A percentile compares a stretch with the other conserved stretches of the same genome.
phyloP scores from a whole-genome alignment of 257 asterid genomes.

The Solanum boliviense region DNA sequence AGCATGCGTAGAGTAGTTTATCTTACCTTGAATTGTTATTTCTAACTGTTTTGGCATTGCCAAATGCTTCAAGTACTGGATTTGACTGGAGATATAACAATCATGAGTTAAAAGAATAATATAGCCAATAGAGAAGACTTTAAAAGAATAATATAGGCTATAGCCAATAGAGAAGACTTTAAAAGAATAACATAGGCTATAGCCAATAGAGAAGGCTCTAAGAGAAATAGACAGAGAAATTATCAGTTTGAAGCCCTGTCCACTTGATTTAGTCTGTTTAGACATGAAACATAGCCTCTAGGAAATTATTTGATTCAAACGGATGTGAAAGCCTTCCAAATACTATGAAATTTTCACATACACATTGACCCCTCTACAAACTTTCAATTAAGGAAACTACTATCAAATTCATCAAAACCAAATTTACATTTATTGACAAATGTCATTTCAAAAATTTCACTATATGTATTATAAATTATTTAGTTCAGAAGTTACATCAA shows the following conservation, averaged over 20 bases:
- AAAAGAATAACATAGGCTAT: neutral
- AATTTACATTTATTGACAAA: neutral
- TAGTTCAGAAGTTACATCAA: neutral
- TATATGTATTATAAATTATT: neutral
- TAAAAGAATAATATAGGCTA: neutral
- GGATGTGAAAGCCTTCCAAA: neutral
- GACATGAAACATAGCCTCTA: neutral
- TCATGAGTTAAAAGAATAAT: neutral
- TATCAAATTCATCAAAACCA: neutral
- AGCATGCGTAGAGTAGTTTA: neutral
- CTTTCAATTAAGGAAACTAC: neutral
- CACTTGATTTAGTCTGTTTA: neutral
- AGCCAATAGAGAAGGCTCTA: neutral
- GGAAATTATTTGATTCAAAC: neutral
- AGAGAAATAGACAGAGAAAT: neutral
- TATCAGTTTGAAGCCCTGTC: neutral
- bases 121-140: neutral
- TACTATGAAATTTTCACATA: neutral
- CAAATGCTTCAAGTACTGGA: conserved; percentile 98
- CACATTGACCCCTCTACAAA: neutral
- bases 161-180: neutral
- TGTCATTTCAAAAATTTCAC: neutral
- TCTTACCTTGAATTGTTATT: conserved; percentile 92
- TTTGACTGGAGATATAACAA: conserved; percentile 63
- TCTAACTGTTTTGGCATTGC: conserved; percentile 98